These are phyloP conservation scores for Eruca vesicaria DNA, from an alignment of 441 rosid genomes.

Conservation along the genomic window DNA sequence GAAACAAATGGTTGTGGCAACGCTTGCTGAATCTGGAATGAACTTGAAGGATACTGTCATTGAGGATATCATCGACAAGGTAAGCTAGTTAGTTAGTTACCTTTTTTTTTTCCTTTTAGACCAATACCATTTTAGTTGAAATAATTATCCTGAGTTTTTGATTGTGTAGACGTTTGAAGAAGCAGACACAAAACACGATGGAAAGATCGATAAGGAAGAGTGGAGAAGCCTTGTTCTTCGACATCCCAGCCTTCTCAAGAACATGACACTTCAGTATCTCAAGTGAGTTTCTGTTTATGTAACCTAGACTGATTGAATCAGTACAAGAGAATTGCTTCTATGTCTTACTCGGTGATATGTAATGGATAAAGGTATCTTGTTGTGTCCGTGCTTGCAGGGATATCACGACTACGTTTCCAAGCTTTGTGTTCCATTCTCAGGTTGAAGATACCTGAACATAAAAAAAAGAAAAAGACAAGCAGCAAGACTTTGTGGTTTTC, in stretches of 20 bases:
- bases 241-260: slow-evolving; percentile 86
- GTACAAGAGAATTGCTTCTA: not conserved
- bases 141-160: not conserved
- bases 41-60: slow-evolving; percentile 86
- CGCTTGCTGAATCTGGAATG: slow-evolving; percentile 84
- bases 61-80: slow-evolving; percentile 94
- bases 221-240: slow-evolving; percentile 90
- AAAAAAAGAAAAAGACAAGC: not conserved
- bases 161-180: slow-evolving; percentile 81
- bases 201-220: slow-evolving; percentile 91
- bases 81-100: slow-evolving; percentile 25
- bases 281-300: slow-evolving; percentile 50
- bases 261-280: slow-evolving; percentile 94
- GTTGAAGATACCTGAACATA: slow-evolving; percentile 47
- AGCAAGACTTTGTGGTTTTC: not conserved
- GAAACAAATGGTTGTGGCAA: slow-evolving; percentile 72
- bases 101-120: not conserved
- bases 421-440: slow-evolving; percentile 48
- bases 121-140: not conserved
- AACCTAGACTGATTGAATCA: not conserved
- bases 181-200: slow-evolving; percentile 96
- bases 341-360: not conserved
- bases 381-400: slow-evolving; percentile 36
- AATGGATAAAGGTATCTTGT: not conserved
- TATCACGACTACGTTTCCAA: slow-evolving; percentile 51